Evolutionary conservation across 306 rosid genomes (phyloP), one percentile per base, ranked within the genome.

Genomic region (Quercus bicolor): DNA sequence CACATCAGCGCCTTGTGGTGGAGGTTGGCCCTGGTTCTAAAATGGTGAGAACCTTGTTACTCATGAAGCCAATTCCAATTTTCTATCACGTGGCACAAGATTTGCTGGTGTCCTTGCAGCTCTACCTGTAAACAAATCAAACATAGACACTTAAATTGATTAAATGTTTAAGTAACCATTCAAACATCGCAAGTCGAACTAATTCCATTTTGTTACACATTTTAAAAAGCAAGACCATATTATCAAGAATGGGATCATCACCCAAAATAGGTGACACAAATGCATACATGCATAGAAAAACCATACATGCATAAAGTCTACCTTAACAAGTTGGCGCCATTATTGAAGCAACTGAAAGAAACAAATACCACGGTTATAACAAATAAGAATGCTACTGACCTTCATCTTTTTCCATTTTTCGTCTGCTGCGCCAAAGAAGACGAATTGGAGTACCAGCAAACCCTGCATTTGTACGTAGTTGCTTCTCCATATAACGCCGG

Each of bases 401-500:
- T 79, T 87, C 97, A 70, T 80, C 90, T 77, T 75, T 91, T 81
- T 87, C 96, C 78, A 84, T 64, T 85, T 88, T 92, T 57, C 87
- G 90, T 77, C 97, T 86, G 89, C 97, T 95, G 81, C 97, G 93
- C 98, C 98, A 95, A 24, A 95, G 79, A 81, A 95, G 98, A 64
- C 98, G 89, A 73, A 95, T 92, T 73, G 98, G 98, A 21, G 98
- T 92, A 64, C 98, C 98, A 59, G 87, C 37, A 88, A 95, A 95
- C 81, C 98, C 98, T 64, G 98, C 98, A 86, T 92, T 86, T 52
- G 79, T 1, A 19, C 96, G 98, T 75, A 92, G 84, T 78, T 95
- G 94, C 91, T 89, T 95, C 91, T 91, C 97, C 97, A 95, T 92
- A 81, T 84, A 92, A 43, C 96, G 91, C 56, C 98, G 92, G 79